Percentiles rank a stretch among this genome's conserved stretches.
Conservation (phyloP, 2,329 filamentous ascomycete species). For the Cytospora paraplurivora region DNA sequence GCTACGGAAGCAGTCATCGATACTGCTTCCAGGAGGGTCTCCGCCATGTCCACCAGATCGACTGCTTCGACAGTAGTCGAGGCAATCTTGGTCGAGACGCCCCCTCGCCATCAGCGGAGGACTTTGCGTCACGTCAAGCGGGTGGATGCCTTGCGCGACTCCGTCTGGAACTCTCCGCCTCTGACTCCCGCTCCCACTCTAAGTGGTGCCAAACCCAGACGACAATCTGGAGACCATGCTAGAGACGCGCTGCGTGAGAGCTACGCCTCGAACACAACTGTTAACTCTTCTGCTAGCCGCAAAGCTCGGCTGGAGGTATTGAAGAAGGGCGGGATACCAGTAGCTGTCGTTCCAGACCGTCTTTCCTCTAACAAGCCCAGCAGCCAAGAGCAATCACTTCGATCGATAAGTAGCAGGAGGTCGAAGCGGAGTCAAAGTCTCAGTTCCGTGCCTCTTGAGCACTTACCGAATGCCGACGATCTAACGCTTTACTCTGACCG, state of each 20-base stretch:
- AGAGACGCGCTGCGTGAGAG: constrained; percentile 45
- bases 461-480: constrained; percentile 47
- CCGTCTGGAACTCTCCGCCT: constrained; percentile 45
- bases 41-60: constrained; percentile 57
- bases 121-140: constrained; percentile 66
- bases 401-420: constrained; percentile 62
- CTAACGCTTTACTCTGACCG: constrained; percentile 47
- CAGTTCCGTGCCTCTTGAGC: constrained; percentile 49
- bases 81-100: constrained; percentile 57
- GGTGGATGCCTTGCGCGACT: constrained; percentile 52
- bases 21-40: constrained; percentile 52
- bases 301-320: constrained; percentile 61
- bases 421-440: constrained; percentile 57
- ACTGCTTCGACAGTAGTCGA: constrained; percentile 59
- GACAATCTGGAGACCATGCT: constrained; percentile 32
- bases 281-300: constrained; percentile 53
- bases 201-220: constrained; percentile 23
- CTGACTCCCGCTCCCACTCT: constrained; percentile 46
- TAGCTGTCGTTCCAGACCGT: constrained; percentile 63
- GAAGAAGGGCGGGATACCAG: constrained; percentile 63
- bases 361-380: constrained; percentile 54
- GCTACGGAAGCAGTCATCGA: constrained; percentile 40
- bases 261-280: constrained; percentile 50
- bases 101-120: constrained; percentile 48
- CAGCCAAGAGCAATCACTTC: constrained; percentile 55